Evolutionary conservation across 176 grass and related monocot genomes (phyloP).

Genomic region (Oryza rufipogon): DNA sequence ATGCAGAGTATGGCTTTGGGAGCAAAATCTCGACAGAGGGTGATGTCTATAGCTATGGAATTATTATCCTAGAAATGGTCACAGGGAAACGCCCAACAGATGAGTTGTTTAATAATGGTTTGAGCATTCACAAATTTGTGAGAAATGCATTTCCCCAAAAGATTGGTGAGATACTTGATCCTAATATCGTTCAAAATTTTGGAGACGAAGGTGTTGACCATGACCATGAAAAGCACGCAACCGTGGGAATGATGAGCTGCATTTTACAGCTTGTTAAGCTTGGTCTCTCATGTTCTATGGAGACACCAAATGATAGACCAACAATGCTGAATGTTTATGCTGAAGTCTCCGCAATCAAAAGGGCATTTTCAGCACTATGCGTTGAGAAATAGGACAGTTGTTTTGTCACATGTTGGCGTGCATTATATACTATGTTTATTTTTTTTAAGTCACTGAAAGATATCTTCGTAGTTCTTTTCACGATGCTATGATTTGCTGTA

Average conservation of each 20-base stretch:
- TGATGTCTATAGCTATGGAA: constrained; percentile 59
- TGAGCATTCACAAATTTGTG: constrained; percentile 49
- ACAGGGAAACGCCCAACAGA: constrained; percentile 40
- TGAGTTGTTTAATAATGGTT: constrained; percentile 41
- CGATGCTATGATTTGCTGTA: no score
- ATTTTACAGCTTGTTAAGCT: constrained; percentile 16
- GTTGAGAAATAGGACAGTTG: background rate
- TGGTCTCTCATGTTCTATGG: constrained; percentile 43
- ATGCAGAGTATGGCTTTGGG: constrained; percentile 47
- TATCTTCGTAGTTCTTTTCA: no score
- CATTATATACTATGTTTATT: no score
- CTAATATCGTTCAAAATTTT: background rate
- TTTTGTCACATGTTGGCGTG: no score
- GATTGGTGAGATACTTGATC: constrained; percentile 6
- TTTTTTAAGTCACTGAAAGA: no score
- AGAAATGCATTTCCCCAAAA: background rate
- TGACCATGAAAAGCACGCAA: background rate
- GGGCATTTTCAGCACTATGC: background rate
- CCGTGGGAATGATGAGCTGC: background rate
- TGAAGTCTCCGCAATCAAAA: constrained; percentile 28
- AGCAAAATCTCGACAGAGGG: constrained; percentile 30
- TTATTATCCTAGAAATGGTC: constrained; percentile 50
- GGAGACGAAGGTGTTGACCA: background rate
- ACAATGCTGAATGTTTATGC: constrained; percentile 38
- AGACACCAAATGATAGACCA: constrained; percentile 39